phyloP scores from a whole-genome alignment of 2,329 filamentous ascomycete genomes.

The Pseudopyrenochaeta lycopersici region DNA sequence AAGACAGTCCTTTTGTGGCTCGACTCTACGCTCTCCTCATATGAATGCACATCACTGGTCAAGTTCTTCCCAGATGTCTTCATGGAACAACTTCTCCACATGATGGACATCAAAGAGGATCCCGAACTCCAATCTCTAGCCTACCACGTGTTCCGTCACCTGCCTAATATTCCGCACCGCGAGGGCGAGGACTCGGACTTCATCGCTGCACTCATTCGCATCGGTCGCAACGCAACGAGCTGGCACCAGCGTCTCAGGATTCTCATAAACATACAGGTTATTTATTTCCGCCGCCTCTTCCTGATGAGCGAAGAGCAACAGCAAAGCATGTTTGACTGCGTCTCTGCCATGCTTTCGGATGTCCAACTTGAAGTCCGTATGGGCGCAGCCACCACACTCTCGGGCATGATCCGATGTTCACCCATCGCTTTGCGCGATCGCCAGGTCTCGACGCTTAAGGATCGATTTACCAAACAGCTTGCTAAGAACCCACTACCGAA shows the following conservation, averaged over 20 bases:
- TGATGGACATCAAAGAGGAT: conserved; percentile 99
- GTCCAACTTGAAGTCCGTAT: conserved; percentile 92
- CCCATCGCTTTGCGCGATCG: conserved; percentile 79
- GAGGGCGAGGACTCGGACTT: conserved; percentile 85
- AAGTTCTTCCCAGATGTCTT: conserved; percentile 90
- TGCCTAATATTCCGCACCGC: conserved; percentile 94
- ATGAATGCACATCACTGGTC: conserved; percentile 90
- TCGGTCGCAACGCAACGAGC: conserved; percentile 82
- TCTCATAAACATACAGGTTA: conserved; percentile 97
- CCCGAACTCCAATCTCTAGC: conserved; percentile 92
- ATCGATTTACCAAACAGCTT: conserved; percentile 81
- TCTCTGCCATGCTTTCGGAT: conserved; percentile 95
- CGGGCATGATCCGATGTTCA: conserved; percentile 98
- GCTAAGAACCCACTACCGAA: conserved; percentile 87
- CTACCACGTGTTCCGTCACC: conserved; percentile 95
- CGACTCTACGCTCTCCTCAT: conserved; percentile 86
- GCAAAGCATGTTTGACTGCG: conserved; percentile 83
- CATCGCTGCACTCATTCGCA: conserved; percentile 84
- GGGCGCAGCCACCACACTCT: conserved; percentile 89
- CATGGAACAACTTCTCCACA: conserved; percentile 92
- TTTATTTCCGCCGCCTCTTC: conserved; percentile 97
- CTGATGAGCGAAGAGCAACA: conserved; percentile 79
- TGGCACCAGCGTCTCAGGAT: conserved; percentile 97
- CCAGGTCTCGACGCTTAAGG: conserved; percentile 78
- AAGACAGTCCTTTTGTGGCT: conserved; percentile 97